A percentile compares a stretch with the other conserved stretches of the same genome.
phyloP scores from a whole-genome alignment of 2,329 filamentous ascomycete genomes.

The Alternaria burnsii region DNA sequence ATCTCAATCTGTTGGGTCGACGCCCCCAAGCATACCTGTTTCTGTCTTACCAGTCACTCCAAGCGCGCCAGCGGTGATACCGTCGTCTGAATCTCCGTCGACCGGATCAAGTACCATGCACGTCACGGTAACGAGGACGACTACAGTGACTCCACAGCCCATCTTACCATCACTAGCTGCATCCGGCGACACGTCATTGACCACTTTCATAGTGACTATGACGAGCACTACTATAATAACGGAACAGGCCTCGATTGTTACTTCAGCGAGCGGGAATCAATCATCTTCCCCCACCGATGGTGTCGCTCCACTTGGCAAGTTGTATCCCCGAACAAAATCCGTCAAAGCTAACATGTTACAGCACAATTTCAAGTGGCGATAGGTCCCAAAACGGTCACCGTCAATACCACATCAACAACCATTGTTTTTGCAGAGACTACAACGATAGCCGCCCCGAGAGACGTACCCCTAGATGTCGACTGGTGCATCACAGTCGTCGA shows the following conservation, averaged over 20 bases:
- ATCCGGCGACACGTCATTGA: neutral
- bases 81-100: neutral
- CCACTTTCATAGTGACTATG: slow-evolving; percentile 3
- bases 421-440: neutral
- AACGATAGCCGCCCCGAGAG: neutral
- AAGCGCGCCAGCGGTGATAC: neutral
- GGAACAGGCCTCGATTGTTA: neutral
- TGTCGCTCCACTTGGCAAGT: neutral
- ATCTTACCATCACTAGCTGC: neutral
- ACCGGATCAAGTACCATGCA: slow-evolving; percentile 6
- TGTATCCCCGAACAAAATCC: neutral
- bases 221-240: neutral
- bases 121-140: slow-evolving; percentile 3
- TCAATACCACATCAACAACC: neutral
- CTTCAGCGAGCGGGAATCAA: too few relatives aligned
- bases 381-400: neutral
- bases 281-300: neutral
- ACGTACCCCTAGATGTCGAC: neutral
- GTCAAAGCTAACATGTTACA: neutral
- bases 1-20: neutral
- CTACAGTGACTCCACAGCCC: slow-evolving; percentile 3
- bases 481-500: slow-evolving; percentile 29
- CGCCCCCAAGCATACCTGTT: neutral
- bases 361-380: neutral
- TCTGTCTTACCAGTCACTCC: neutral